Percentiles rank a stretch among this genome's conserved stretches.
These are phyloP conservation scores for Annulohypoxylon moriforme DNA, from an alignment of 495 filamentous ascomycete genomes.

Conservation along the genomic window DNA sequence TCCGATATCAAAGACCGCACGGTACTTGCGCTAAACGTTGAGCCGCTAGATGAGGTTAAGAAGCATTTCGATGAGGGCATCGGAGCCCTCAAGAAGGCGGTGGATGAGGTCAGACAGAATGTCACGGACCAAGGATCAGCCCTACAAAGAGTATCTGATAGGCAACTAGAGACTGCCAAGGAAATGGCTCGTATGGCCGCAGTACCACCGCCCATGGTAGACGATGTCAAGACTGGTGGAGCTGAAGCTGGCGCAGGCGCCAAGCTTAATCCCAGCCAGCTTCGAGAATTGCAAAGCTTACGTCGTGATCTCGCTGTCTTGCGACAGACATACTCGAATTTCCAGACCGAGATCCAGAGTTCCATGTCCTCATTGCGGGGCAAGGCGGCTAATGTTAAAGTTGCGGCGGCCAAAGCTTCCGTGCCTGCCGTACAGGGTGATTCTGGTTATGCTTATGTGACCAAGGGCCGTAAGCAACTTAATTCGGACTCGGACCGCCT, in stretches of 20 bases:
- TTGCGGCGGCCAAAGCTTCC: constrained; percentile 72
- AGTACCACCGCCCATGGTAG: constrained; percentile 64
- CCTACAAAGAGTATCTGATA: constrained; percentile 88
- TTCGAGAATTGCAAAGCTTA: constrained; percentile 81
- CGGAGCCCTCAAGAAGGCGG: constrained; percentile 78
- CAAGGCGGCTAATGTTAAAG: constrained; percentile 84
- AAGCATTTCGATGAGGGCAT: constrained; percentile 94
- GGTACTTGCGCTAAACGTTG: constrained; percentile 92
- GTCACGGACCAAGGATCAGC: constrained; percentile 82
- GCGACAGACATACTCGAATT: constrained; percentile 91
- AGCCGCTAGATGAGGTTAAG: constrained; percentile 96
- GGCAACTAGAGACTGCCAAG: constrained; percentile 90
- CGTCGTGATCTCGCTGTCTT: constrained; percentile 92
- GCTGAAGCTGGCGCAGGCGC: constrained; percentile 39
- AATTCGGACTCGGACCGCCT: constrained; percentile 86
- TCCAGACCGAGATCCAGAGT: constrained; percentile 85
- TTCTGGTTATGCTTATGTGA: constrained; percentile 83
- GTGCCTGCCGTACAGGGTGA: constrained; percentile 73
- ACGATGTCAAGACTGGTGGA: constrained; percentile 49
- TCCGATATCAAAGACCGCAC: constrained; percentile 95
- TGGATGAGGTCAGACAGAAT: constrained; percentile 82
- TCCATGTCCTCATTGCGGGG: constrained; percentile 84
- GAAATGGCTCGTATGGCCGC: constrained; percentile 86
- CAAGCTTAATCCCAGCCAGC: constrained; percentile 62
- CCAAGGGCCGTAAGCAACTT: constrained; percentile 84